Base-by-base conservation (phyloP, 129 eudicot species). In the Tagetes patula region DNA sequence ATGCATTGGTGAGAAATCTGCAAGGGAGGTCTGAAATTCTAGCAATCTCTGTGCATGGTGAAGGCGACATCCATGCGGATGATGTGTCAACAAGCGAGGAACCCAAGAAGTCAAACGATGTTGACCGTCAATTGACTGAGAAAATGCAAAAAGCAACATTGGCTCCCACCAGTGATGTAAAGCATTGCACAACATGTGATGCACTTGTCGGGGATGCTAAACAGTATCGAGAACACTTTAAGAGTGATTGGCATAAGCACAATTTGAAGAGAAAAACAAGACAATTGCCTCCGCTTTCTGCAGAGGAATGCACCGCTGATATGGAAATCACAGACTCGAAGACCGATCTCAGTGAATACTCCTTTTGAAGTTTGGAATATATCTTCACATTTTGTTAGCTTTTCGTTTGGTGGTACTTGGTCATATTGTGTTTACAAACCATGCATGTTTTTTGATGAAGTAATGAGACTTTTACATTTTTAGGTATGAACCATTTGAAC, bases 211-310 rank as follows among this genome's bases (percentile, higher is more conserved):
- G 99, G 74, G 99, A 90, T 85, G 66, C 91, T 7, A 88, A 83
- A 80, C 82, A 83, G 71, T 94, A 90, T 39, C 85, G 99, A 72
- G 99, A 94, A 81, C 99, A 94, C 75, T 94, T 90, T 42, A 94
- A 94, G 88, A 85, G 94, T 32, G 99, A 94, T 0, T 94, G 99
- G 99, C 99, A 94, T 76, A 94, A 86, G 42, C 99, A 94, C 58
- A 94, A 94, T 71, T 79, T 94, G 59, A 86, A 74, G 85, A 79
- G 99, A 20, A 94, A 94, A 81, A 94, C 97, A 4, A 71, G 87
- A 74, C 88, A 90, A 60, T 91, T 94, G 43, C 84, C 96, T 61
- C 99, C 99, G 3, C 84, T 94, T 47, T 81, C 87, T 41, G 91
- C 85, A 0, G 94, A 90, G 71, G 99, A 94, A 75, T 94, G 99